Evolutionary conservation across 352 stramenopile species (phyloP), one percentile per base, ranked within the genome.

Genomic region (Saprolegnia diclina): DNA sequence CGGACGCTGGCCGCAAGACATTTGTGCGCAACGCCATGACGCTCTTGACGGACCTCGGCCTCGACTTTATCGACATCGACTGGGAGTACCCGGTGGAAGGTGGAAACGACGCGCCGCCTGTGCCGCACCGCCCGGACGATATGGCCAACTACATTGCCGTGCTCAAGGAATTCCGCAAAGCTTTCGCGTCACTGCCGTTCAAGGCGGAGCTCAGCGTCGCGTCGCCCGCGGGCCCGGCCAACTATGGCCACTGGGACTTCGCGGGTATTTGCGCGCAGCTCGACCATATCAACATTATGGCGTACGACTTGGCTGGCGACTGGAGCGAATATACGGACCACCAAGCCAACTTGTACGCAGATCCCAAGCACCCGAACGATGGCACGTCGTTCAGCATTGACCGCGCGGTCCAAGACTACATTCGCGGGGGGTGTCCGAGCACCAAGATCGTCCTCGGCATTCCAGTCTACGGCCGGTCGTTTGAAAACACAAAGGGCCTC

Each of bases 221-320:
- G 35, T 64, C 56, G 11, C 56, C 56, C 56, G 56, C 38, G 6
- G 56, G 56, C 0, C 56, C 56, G 9, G 56, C 24, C 1, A 64
- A 64, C n/a, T 64, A 64, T 32, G 26, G 56, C 2, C 56, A 64
- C 35, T 64, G 56, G 56, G 56, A 64, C 56, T 64, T 64, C 56
- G 29, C 19, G 13, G 7, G 13, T 6, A 45, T 64, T 22, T 64
- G 56, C 35, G 38, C 5, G 7, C 38, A 48, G 5, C 21, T 64
- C 19, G 56, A 64, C 56, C 56, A 64, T 24, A 40, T 64, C 29
- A 64, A 64, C 22, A 35, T 64, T 11, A 64, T 64, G 56, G 35
- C 56, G 19, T 64, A 64, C 56, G 56, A 64, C 56, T 35, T 64
- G 56, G 26, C 56, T n/a, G 56, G 56, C 26, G 48, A 32, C 22